Percentiles rank a stretch among this genome's conserved stretches.
Evolutionary conservation across 208 protist genomes (phyloP).

Genomic region (Trypanosoma boissoni): DNA sequence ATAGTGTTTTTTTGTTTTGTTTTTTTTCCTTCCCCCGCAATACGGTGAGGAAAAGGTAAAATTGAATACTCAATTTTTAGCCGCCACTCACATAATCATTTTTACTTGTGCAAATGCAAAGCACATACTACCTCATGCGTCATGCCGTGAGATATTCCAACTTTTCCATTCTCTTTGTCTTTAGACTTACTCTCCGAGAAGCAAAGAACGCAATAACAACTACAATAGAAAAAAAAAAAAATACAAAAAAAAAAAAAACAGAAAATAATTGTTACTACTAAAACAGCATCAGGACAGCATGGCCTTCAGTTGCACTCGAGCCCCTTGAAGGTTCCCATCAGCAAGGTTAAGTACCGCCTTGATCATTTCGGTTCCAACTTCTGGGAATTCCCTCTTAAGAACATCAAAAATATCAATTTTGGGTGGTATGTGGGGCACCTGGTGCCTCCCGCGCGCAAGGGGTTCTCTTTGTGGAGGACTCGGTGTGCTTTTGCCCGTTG

Average conservation of each 20-base stretch:
- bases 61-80: no score
- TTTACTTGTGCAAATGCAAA: no score
- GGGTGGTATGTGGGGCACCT: not conserved
- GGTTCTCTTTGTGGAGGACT: slow-evolving; percentile 21
- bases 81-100: no score
- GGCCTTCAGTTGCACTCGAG: slow-evolving; percentile 47
- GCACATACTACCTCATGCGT: no score
- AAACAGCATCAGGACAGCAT: slow-evolving; percentile 39
- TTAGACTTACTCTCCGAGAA: no score
- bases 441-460: not conserved
- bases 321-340: slow-evolving; percentile 20
- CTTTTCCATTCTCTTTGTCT: no score
- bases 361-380: slow-evolving; percentile 42
- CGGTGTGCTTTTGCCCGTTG: not conserved
- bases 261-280: not conserved
- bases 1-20: no score
- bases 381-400: slow-evolving; percentile 52
- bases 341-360: slow-evolving; percentile 23
- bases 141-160: no score
- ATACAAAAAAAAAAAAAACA: not conserved
- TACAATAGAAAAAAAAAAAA: not conserved
- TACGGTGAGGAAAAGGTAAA: no score
- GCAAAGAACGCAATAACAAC: no score
- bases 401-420: slow-evolving; percentile 23
- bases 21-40: no score